These are phyloP conservation scores for Priceomyces melissophilus DNA, from an alignment of 805 yeast species.

Conservation along the genomic window DNA sequence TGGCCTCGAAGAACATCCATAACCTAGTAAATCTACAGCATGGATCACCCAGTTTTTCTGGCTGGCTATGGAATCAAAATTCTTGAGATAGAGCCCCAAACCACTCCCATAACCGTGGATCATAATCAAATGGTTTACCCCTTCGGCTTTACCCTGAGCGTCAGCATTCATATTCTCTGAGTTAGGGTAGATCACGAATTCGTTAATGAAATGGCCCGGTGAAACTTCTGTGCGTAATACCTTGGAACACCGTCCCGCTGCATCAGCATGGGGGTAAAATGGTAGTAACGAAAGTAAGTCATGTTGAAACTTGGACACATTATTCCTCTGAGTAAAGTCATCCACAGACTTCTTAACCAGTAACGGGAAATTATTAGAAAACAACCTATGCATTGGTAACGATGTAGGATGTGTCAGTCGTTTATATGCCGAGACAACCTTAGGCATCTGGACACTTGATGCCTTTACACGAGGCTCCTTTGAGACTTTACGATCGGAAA, in stretches of 20 bases:
- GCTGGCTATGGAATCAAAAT: slow-evolving; percentile 24
- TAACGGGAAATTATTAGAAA: slow-evolving; percentile 58
- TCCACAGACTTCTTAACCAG: slow-evolving; percentile 46
- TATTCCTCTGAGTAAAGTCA: slow-evolving; percentile 44
- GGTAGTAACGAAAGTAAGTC: slow-evolving; percentile 45
- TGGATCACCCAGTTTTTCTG: slow-evolving; percentile 65
- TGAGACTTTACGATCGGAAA: no score
- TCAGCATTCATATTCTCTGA: slow-evolving; percentile 10
- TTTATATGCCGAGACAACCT: slow-evolving; percentile 1
- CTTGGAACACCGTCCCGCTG: slow-evolving; percentile 25
- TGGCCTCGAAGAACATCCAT: slow-evolving; percentile 86
- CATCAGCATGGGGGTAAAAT: slow-evolving; percentile 38
- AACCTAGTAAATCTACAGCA: slow-evolving; percentile 85
- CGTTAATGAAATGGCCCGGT: slow-evolving; percentile 32
- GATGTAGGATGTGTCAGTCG: slow-evolving; percentile 67
- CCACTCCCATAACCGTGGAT: slow-evolving; percentile 47
- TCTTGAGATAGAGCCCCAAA: slow-evolving; percentile 41
- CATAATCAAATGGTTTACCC: slow-evolving; percentile 39
- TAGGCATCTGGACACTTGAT: neutral
- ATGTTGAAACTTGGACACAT: slow-evolving; percentile 43
- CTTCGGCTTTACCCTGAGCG: slow-evolving; percentile 5
- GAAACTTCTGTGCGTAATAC: slow-evolving; percentile 27
- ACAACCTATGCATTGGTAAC: slow-evolving; percentile 53
- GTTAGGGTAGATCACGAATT: slow-evolving; percentile 37
- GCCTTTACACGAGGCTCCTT: neutral